Conservation (phyloP, 2,329 filamentous ascomycete species). For the Acarospora socialis region DNA sequence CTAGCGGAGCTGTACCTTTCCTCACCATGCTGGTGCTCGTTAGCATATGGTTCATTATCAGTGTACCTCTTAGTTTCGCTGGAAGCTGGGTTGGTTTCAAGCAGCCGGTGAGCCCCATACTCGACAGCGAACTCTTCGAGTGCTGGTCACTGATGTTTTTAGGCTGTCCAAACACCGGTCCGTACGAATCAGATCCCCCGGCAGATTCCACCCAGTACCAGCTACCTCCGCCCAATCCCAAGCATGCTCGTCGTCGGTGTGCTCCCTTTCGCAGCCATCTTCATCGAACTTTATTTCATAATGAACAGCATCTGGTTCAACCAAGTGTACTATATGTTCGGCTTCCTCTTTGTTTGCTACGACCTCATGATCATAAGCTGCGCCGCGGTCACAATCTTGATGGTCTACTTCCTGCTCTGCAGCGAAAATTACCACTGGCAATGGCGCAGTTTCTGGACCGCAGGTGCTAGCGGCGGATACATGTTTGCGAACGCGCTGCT, state of each 20-base stretch:
- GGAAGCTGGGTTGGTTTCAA: slow-evolving; percentile 93
- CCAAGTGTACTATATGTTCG: slow-evolving; percentile 99
- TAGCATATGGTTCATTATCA: slow-evolving; percentile 93
- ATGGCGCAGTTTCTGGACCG: slow-evolving; percentile 86
- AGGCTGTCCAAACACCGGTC: slow-evolving; percentile 62
- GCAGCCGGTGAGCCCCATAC: slow-evolving; percentile 32
- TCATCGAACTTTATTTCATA: slow-evolving; percentile 97
- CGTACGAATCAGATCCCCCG: slow-evolving; percentile 96
- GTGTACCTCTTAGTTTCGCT: slow-evolving; percentile 74
- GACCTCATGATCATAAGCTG: slow-evolving; percentile 93
- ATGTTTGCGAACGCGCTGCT: slow-evolving; percentile 84
- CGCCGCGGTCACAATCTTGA: slow-evolving; percentile 77
- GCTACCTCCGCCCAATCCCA: slow-evolving; percentile 73
- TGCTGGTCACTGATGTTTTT: slow-evolving; percentile 9
- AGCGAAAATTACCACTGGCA: slow-evolving; percentile 99
- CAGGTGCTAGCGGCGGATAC: slow-evolving; percentile 79
- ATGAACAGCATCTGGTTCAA: slow-evolving; percentile 99
- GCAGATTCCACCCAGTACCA: slow-evolving; percentile 74
- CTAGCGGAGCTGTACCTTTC: slow-evolving; percentile 88
- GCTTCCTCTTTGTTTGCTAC: slow-evolving; percentile 95
- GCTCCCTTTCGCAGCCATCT: slow-evolving; percentile 89
- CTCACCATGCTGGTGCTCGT: slow-evolving; percentile 92
- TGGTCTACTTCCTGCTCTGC: slow-evolving; percentile 93
- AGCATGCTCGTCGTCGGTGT: slow-evolving; percentile 87
- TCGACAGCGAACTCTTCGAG: background rate